phyloP scores from a whole-genome alignment of 495 filamentous ascomycete species.

The Neurospora cerealis region DNA sequence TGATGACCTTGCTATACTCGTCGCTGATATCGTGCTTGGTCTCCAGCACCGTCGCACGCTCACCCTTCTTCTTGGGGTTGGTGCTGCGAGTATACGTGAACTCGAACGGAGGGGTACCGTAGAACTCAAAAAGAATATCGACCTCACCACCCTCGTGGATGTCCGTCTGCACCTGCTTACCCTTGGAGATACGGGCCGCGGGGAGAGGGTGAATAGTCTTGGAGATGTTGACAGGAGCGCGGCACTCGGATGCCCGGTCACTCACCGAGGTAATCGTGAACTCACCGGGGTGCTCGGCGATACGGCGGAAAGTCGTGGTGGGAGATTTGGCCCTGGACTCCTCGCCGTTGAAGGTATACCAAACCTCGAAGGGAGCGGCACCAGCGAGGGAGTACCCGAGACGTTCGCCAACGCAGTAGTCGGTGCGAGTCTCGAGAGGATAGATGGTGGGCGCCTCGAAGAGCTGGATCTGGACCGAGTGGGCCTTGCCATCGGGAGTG shows the following conservation, averaged over 20 bases:
- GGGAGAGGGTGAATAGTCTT: constrained; percentile 87
- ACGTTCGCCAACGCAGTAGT: constrained; percentile 94
- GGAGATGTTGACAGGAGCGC: constrained; percentile 61
- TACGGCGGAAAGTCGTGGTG: constrained; percentile 73
- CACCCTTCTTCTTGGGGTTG: constrained; percentile 68
- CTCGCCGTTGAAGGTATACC: constrained; percentile 75
- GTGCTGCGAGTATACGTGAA: constrained; percentile 92
- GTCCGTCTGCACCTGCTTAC: constrained; percentile 65
- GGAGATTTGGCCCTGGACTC: constrained; percentile 67
- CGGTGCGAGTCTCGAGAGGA: constrained; percentile 65
- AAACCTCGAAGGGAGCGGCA: constrained; percentile 80
- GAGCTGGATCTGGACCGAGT: constrained; percentile 75
- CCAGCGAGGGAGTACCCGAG: constrained; percentile 85
- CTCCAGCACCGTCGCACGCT: constrained; percentile 70
- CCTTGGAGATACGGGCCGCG: constrained; percentile 77
- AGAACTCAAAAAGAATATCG: constrained; percentile 87
- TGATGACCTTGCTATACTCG: constrained; percentile 67
- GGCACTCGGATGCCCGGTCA: constrained; percentile 76
- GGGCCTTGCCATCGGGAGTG: constrained; percentile 47
- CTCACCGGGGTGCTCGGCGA: constrained; percentile 80
- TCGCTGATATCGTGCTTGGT: constrained; percentile 78
- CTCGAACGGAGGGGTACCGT: constrained; percentile 91
- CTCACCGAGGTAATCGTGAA: constrained; percentile 79
- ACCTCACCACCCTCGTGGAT: constrained; percentile 94
- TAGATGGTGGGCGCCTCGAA: constrained; percentile 88